phyloP scores from a whole-genome alignment of 23 red algal species.

The Rhodosorus marinus region DNA sequence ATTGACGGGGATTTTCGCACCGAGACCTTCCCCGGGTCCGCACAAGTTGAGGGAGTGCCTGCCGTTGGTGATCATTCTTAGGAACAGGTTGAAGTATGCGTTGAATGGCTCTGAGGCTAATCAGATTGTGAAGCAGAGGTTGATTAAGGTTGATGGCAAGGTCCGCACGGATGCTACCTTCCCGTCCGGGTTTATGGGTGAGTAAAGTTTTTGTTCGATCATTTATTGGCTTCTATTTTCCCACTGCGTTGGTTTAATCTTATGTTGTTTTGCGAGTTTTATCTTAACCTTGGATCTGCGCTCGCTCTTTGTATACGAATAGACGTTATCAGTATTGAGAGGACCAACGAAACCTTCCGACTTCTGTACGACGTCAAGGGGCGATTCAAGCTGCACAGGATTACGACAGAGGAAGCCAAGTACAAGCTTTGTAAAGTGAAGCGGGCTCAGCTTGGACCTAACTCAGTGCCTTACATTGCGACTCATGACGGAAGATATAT shows the following conservation, averaged over 20 bases:
- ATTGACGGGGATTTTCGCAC: slow-evolving; percentile 89
- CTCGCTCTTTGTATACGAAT: too few relatives aligned
- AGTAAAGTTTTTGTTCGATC: too few relatives aligned
- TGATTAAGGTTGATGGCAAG: slow-evolving; percentile 96
- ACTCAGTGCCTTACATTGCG: slow-evolving; percentile 74
- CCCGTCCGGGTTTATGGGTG: slow-evolving; percentile 97
- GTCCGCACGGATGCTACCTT: slow-evolving; percentile 92
- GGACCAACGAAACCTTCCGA: slow-evolving; percentile 89
- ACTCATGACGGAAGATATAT: slow-evolving; percentile 91
- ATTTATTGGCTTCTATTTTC: too few relatives aligned
- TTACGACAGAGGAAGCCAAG: slow-evolving; percentile 77
- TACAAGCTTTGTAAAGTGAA: slow-evolving; percentile 98
- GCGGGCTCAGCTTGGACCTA: slow-evolving; percentile 59
- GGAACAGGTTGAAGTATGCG: slow-evolving; percentile 95
- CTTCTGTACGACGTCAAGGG: slow-evolving; percentile 94
- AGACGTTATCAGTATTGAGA: slow-evolving; percentile 84
- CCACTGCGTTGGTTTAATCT: too few relatives aligned
- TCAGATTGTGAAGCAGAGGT: slow-evolving; percentile 88
- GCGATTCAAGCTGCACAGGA: slow-evolving; percentile 87
- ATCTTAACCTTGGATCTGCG: background rate
- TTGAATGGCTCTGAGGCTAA: slow-evolving; percentile 73
- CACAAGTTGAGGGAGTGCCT: slow-evolving; percentile 93
- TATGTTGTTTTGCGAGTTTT: background rate
- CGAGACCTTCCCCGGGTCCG: slow-evolving; percentile 73
- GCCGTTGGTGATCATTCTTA: slow-evolving; percentile 84